Evolutionary conservation across 2,329 filamentous ascomycete genomes (phyloP).

Genomic region (Acephala macrosclerotiorum): DNA sequence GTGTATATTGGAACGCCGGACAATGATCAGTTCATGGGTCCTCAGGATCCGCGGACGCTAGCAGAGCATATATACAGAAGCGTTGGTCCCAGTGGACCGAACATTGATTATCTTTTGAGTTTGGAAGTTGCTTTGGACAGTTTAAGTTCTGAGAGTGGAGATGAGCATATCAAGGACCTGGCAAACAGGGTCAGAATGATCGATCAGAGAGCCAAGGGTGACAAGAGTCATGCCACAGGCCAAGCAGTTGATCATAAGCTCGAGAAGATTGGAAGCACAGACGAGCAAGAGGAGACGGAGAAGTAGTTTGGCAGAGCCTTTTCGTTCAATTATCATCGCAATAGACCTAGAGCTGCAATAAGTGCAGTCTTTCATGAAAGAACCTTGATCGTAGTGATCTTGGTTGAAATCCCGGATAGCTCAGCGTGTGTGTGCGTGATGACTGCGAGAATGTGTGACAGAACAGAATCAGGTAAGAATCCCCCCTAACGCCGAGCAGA

Average conservation of each 20-base stretch:
- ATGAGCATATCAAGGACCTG: slow-evolving; percentile 86
- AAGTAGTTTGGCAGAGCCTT: slow-evolving; percentile 43
- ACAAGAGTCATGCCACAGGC: slow-evolving; percentile 29
- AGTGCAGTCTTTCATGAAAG: slow-evolving; percentile 37
- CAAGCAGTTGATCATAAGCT: slow-evolving; percentile 46
- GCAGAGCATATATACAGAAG: slow-evolving; percentile 83
- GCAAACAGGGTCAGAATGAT: slow-evolving; percentile 74
- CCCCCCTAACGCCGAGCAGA: slow-evolving; percentile 45
- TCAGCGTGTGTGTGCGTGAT: slow-evolving; percentile 36
- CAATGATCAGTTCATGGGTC: slow-evolving; percentile 90
- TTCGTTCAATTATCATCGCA: slow-evolving; percentile 38
- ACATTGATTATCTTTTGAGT: slow-evolving; percentile 86
- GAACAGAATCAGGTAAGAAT: slow-evolving; percentile 38
- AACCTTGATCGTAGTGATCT: slow-evolving; percentile 43
- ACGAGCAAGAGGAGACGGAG: slow-evolving; percentile 68
- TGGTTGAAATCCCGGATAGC: slow-evolving; percentile 37
- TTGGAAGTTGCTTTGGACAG: slow-evolving; percentile 78
- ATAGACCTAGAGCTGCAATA: slow-evolving; percentile 41
- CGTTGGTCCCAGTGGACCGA: slow-evolving; percentile 84
- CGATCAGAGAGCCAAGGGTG: slow-evolving; percentile 47
- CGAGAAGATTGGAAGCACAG: slow-evolving; percentile 55
- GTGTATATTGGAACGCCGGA: slow-evolving; percentile 95
- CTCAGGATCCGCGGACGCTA: slow-evolving; percentile 78
- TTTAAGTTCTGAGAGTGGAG: slow-evolving; percentile 78
- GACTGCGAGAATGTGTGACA: slow-evolving; percentile 39